phyloP scores from a whole-genome alignment of 2,329 filamentous ascomycete genomes.

The Decorospora gaudefroyi region DNA sequence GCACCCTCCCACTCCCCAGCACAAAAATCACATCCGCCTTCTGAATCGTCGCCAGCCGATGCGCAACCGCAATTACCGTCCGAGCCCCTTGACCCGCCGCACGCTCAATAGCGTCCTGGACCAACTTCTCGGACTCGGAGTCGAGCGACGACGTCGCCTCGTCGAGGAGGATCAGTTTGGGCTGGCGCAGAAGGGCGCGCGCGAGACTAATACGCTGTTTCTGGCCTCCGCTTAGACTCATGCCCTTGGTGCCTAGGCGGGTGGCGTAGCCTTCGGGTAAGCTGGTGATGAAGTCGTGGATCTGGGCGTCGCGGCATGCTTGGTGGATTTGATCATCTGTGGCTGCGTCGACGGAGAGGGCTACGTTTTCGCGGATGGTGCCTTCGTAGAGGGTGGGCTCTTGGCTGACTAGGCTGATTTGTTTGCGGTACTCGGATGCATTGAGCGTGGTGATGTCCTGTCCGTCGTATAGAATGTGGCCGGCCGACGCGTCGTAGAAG shows the following conservation, averaged over 20 bases:
- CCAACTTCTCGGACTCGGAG: constrained; percentile 41
- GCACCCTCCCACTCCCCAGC: constrained; percentile 39
- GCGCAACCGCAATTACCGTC: constrained; percentile 46
- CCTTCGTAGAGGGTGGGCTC: constrained; percentile 55
- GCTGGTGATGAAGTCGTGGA: constrained; percentile 47
- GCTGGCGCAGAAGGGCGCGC: constrained; percentile 40
- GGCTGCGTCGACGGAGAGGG: constrained; percentile 39
- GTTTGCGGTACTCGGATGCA: constrained; percentile 47
- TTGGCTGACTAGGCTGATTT: constrained; percentile 53
- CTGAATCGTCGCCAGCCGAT: constrained; percentile 47
- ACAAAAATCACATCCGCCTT: constrained; percentile 48
- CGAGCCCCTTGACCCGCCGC: constrained; percentile 31
- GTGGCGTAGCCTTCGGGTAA: constrained; percentile 45
- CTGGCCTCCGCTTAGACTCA: constrained; percentile 43
- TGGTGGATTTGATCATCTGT: constrained; percentile 37
- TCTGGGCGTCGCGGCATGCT: constrained; percentile 45
- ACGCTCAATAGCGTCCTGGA: constrained; percentile 44
- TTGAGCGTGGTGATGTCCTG: constrained; percentile 46
- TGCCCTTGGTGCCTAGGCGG: constrained; percentile 43
- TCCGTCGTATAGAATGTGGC: constrained; percentile 62
- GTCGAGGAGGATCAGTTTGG: constrained; percentile 42
- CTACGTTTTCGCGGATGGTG: constrained; percentile 49
- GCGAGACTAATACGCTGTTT: constrained; percentile 45
- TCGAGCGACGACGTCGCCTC: constrained; percentile 45
- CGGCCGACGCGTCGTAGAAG: constrained; percentile 71